Percentiles rank a stretch among this genome's conserved stretches.
These are phyloP conservation scores for Pleurotus tuber-regium DNA, from an alignment of 768 basidiomycete species.

Conservation along the genomic window DNA sequence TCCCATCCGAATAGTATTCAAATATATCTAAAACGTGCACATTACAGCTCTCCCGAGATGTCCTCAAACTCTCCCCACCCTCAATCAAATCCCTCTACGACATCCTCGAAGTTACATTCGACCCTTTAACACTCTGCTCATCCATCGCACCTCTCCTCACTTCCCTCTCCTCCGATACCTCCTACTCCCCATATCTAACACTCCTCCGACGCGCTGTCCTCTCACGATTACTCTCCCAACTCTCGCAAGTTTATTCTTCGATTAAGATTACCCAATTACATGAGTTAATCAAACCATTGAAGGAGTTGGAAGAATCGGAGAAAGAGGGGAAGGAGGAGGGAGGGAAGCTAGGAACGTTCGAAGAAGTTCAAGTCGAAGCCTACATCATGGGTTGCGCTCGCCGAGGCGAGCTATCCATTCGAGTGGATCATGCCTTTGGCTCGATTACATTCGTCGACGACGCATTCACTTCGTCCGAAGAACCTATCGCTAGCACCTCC, in stretches of 20 bases:
- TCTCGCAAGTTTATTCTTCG: constrained; percentile 89
- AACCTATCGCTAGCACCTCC: constrained; percentile 26
- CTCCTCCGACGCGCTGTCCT: constrained; percentile 90
- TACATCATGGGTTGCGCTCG: constrained; percentile 93
- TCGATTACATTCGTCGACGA: constrained; percentile 85
- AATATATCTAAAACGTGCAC: no score
- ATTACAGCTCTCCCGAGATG: constrained; percentile 76
- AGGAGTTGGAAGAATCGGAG: constrained; percentile 47
- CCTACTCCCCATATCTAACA: constrained; percentile 81
- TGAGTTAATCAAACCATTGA: constrained; percentile 74
- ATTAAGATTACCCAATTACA: constrained; percentile 79
- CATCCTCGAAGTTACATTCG: constrained; percentile 89
- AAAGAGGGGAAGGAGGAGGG: constrained; percentile 38
- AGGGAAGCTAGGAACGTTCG: constrained; percentile 47
- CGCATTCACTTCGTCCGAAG: constrained; percentile 51
- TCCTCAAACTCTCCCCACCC: constrained; percentile 74
- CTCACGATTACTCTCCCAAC: constrained; percentile 85
- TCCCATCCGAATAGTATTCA: no score
- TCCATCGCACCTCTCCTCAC: constrained; percentile 78
- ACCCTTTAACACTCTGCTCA: constrained; percentile 82
- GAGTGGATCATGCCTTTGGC: constrained; percentile 85
- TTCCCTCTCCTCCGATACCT: constrained; percentile 47
- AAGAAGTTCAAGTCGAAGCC: constrained; percentile 80
- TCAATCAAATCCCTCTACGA: constrained; percentile 78
- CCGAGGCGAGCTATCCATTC: constrained; percentile 81